These are phyloP conservation scores for Jaltomata sinuosa DNA, from an alignment of 257 asterid species.

Conservation along the genomic window DNA sequence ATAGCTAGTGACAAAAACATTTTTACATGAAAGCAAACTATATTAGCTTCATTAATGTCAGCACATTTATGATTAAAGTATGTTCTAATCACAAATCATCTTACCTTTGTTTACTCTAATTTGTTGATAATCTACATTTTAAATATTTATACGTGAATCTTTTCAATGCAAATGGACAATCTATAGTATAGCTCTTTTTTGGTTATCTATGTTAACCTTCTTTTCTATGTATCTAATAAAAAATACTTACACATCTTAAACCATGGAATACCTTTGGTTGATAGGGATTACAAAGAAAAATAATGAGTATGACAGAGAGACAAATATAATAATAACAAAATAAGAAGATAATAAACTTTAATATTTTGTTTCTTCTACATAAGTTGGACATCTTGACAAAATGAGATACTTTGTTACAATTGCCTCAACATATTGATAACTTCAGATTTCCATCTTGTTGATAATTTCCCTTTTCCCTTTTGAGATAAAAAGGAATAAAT, in stretches of 20 bases:
- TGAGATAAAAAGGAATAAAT: not conserved
- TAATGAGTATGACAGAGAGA: not conserved
- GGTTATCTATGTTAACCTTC: not conserved
- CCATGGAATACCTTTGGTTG: not conserved
- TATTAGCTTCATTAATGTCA: not conserved
- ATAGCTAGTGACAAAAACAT: not conserved
- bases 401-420: slow-evolving; percentile 4
- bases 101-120: not conserved
- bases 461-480: not conserved
- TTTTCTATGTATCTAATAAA: not conserved
- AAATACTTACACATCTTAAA: not conserved
- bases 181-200: not conserved
- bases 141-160: not conserved
- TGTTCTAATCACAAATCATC: too few species aligned
- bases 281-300: not conserved
- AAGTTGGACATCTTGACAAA: not conserved
- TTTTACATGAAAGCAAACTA: not conserved
- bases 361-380: not conserved
- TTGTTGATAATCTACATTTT: not conserved
- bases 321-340: not conserved
- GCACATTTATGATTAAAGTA: not conserved
- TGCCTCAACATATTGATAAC: not conserved
- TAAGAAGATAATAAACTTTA: not conserved
- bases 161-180: not conserved
- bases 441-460: not conserved